Evolutionary conservation across 148 eudicot species (phyloP).

Genomic region (Nepenthes mirabilis): DNA sequence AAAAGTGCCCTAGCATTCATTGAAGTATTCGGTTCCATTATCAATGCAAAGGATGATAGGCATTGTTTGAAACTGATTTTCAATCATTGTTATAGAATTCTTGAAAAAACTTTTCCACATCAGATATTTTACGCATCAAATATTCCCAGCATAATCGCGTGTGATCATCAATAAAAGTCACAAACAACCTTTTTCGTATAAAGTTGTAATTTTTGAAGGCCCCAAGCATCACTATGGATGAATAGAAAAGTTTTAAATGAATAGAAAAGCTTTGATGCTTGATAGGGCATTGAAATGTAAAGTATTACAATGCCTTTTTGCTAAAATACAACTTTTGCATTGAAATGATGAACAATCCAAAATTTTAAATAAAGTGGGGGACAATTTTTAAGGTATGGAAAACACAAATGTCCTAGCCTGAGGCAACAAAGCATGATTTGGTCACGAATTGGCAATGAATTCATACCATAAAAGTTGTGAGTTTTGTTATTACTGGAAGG

Average conservation of each 20-base stretch:
- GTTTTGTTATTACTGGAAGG: neutral
- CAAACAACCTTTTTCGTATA: neutral
- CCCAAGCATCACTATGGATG: neutral
- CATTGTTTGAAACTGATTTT: slow-evolving; percentile 3
- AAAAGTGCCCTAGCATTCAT: neutral
- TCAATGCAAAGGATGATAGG: neutral
- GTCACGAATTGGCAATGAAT: neutral
- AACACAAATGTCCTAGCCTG: neutral
- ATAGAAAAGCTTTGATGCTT: neutral
- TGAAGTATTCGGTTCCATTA: slow-evolving; percentile 8
- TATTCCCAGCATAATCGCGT: neutral
- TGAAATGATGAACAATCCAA: neutral
- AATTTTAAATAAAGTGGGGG: neutral
- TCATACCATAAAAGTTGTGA: neutral
- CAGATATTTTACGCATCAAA: neutral
- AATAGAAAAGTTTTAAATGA: neutral
- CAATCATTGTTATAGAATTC: neutral
- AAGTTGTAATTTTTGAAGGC: neutral
- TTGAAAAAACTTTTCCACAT: neutral
- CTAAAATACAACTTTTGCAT: neutral
- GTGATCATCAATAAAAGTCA: neutral
- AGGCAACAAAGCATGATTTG: neutral
- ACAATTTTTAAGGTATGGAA: neutral
- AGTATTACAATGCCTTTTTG: neutral
- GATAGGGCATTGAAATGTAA: neutral